These are phyloP conservation scores for Kwoniella botswanensis DNA, from an alignment of 768 basidiomycete genomes.

Conservation along the genomic window DNA sequence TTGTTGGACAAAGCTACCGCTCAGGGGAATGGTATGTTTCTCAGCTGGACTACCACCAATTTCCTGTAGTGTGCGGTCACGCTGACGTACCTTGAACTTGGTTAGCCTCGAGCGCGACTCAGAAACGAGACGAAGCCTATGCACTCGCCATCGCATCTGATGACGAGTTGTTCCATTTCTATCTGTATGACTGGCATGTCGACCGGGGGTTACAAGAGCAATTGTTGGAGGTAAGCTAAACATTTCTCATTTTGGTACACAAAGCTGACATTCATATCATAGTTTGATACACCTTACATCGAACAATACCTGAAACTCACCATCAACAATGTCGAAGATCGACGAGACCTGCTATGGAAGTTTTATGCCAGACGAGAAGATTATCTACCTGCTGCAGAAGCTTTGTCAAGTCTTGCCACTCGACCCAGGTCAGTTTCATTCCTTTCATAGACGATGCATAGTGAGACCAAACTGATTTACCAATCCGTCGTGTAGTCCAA, in stretches of 20 bases:
- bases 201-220: constrained; percentile 78
- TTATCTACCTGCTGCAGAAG: constrained; percentile 83
- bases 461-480: not conserved
- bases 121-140: constrained; percentile 81
- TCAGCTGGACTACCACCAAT: not conserved
- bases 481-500: constrained; percentile 24
- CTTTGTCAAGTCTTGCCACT: constrained; percentile 80
- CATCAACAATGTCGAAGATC: constrained; percentile 39
- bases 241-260: constrained; percentile 7
- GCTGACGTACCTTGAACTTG: not conserved
- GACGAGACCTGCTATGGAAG: constrained; percentile 81
- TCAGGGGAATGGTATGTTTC: constrained; percentile 33
- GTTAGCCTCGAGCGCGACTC: constrained; percentile 61
- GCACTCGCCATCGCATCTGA: constrained; percentile 80
- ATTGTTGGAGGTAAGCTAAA: constrained; percentile 74
- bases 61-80: not conserved
- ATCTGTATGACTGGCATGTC: constrained; percentile 93
- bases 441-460: not conserved
- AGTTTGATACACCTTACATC: constrained; percentile 77
- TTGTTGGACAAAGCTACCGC: constrained; percentile 60
- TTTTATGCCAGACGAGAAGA: constrained; percentile 93
- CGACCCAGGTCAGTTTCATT: constrained; percentile 63
- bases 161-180: constrained; percentile 93
- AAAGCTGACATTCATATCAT: constrained; percentile 19
- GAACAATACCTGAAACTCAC: constrained; percentile 78